Evolutionary conservation across 1,139 yeast species (phyloP), one percentile per base, ranked within the genome.

Genomic region (Saccharomyces hybrid): DNA sequence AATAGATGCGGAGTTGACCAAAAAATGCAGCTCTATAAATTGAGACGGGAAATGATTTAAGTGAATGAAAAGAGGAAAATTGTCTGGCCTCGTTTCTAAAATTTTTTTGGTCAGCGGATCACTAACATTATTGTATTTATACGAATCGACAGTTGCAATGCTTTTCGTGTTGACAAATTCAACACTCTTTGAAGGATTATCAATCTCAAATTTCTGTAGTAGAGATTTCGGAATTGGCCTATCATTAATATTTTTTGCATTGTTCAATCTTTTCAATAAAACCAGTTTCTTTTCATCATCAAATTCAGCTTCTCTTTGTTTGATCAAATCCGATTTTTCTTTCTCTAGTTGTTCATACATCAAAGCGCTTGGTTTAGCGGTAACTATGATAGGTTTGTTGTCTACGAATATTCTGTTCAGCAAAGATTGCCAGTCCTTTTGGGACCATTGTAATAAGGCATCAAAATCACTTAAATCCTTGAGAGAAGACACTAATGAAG

Each of bases 41-140:
- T 87, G 84, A 1, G 97, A 88, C 54, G 83, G 79, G 67, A 81
- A 86, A 59, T 85, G 81, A 70, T 93, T 97, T 63, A 87, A 79
- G 66, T 90, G 95, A 54, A 90, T 70, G 59, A 82, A 84, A 46
- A 90, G 70, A 6, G 95, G 91, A 60, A 85, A 78, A 42, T 77
- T 73, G 0, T 63, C 59, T 7, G 85, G 84, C 0, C 77, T 63
- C 30, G 70, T 66, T 1, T 70, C 60, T 2, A 70, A 41, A 59
- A 62, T 51, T 52, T 57, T 71, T 67, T 75, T 32, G 52, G 70
- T 66, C 14, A 72, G 54, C 1, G 59, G 61, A 46, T 67, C 62
- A 7, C 57, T 26, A 50, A 61, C 26, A 42, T 70, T 65, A 49
- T 73, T 66, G 14, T 57, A 61, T 53, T 69, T 65, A 4, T 60